Percentiles rank a stretch among this genome's conserved stretches.
phyloP scores from a whole-genome alignment of 108 stramenopile species.

The Parietichytrium sp. region DNA sequence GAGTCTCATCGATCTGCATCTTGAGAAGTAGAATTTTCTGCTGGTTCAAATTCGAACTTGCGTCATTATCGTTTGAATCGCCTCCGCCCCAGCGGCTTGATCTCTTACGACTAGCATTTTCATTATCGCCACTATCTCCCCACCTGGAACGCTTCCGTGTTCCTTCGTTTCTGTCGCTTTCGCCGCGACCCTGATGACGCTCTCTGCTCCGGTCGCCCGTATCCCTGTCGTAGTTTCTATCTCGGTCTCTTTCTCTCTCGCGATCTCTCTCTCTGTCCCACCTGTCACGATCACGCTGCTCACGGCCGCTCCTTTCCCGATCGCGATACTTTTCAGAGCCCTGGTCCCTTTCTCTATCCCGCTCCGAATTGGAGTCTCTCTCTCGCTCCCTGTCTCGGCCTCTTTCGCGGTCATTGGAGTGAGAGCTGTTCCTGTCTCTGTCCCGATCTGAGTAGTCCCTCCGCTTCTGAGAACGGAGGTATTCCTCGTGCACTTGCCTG shows the following conservation, averaged over 20 bases:
- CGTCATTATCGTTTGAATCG: background rate
- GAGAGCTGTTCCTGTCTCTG: no score
- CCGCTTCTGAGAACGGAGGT: background rate
- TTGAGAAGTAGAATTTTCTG: background rate
- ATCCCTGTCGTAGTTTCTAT: no score
- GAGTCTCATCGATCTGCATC: constrained; percentile 26
- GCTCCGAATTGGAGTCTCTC: no score
- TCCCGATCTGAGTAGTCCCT: no score
- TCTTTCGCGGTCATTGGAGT: no score
- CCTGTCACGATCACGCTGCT: no score
- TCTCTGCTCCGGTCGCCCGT: background rate
- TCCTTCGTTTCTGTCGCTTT: background rate
- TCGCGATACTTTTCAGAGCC: no score
- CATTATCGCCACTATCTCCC: background rate
- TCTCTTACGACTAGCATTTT: background rate
- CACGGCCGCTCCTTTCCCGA: no score
- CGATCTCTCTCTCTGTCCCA: no score
- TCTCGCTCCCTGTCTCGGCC: no score
- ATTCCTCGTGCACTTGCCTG: background rate
- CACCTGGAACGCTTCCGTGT: constrained; percentile 1
- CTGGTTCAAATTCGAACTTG: background rate
- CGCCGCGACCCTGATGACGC: background rate
- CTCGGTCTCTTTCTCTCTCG: background rate
- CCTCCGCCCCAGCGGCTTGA: background rate
- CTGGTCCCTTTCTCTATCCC: no score